These are phyloP conservation scores for Podospora appendiculata DNA, from an alignment of 495 filamentous ascomycete species.

Conservation along the genomic window DNA sequence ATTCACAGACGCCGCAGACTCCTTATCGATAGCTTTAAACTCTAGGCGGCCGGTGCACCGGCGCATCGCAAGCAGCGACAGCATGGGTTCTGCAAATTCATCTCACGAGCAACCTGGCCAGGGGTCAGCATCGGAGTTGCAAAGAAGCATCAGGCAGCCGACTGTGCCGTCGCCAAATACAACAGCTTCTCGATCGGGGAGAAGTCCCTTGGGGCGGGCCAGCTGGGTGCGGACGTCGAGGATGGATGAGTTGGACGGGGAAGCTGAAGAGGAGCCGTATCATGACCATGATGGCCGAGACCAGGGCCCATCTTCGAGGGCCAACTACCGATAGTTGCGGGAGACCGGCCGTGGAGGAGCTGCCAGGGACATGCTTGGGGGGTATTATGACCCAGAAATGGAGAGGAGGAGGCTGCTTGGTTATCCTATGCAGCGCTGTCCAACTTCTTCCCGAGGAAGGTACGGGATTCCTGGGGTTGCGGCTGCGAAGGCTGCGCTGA, in stretches of 20 bases:
- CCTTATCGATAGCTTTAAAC: background rate
- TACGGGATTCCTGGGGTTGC: background rate
- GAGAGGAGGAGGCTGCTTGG: too few relatives aligned
- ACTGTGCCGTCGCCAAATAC: conserved; percentile 8
- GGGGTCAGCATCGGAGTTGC: conserved; percentile 2
- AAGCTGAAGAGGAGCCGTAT: conserved; percentile 10
- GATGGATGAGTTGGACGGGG: conserved; percentile 20
- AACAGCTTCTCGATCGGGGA: conserved; percentile 9
- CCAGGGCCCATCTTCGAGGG: background rate
- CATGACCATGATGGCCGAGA: background rate
- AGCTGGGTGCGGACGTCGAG: conserved; percentile 21
- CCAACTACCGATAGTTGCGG: conserved; percentile 11
- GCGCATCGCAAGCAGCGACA: conserved; percentile 25
- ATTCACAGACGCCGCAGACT: conserved; percentile 29
- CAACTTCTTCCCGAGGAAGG: background rate
- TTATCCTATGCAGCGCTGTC: background rate
- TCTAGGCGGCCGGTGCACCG: conserved; percentile 14
- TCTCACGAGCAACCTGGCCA: conserved; percentile 4
- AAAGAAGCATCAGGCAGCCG: conserved; percentile 4
- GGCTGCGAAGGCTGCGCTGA: too few relatives aligned
- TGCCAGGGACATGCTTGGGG: too few relatives aligned
- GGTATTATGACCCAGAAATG: too few relatives aligned
- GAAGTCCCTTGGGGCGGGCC: conserved; percentile 27
- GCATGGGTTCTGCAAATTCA: conserved; percentile 8
- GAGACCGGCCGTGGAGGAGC: background rate